These are phyloP conservation scores for Strobilomyces confusus DNA, from an alignment of 768 basidiomycete genomes.

Conservation along the genomic window DNA sequence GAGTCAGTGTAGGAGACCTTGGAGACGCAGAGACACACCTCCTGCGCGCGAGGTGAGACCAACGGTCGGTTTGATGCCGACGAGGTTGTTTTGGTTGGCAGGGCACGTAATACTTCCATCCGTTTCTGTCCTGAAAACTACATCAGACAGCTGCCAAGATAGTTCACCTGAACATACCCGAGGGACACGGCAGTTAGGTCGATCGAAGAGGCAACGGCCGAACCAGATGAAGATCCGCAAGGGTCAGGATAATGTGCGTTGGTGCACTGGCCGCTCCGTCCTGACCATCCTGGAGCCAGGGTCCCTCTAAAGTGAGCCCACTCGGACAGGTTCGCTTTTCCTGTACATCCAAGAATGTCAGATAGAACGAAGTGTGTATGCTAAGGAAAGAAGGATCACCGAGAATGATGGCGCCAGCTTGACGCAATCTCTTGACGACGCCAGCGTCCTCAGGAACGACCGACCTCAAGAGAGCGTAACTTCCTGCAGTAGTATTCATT, in stretches of 20 bases:
- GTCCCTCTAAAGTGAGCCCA: slow-evolving; percentile 38
- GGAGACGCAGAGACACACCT: slow-evolving; percentile 31
- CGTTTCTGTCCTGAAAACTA: slow-evolving; percentile 38
- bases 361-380: not conserved
- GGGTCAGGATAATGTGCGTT: slow-evolving; percentile 53
- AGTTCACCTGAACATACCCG: slow-evolving; percentile 18
- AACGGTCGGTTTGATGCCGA: slow-evolving; percentile 58
- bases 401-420: slow-evolving; percentile 32
- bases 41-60: slow-evolving; percentile 58
- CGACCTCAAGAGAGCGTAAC: slow-evolving; percentile 34
- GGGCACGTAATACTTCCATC: slow-evolving; percentile 56
- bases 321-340: slow-evolving; percentile 42
- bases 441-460: slow-evolving; percentile 34
- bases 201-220: no score
- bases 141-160: not conserved
- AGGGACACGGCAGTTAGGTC: slow-evolving; percentile 48
- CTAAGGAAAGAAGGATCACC: slow-evolving; percentile 12
- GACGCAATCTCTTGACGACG: slow-evolving; percentile 29
- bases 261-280: slow-evolving; percentile 47
- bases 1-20: not conserved
- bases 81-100: slow-evolving; percentile 48
- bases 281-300: slow-evolving; percentile 54
- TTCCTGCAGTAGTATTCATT: slow-evolving; percentile 42
- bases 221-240: slow-evolving; percentile 48
- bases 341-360: slow-evolving; percentile 19